phyloP scores from a whole-genome alignment of 345 rosid genomes.

The Adansonia digitata region DNA sequence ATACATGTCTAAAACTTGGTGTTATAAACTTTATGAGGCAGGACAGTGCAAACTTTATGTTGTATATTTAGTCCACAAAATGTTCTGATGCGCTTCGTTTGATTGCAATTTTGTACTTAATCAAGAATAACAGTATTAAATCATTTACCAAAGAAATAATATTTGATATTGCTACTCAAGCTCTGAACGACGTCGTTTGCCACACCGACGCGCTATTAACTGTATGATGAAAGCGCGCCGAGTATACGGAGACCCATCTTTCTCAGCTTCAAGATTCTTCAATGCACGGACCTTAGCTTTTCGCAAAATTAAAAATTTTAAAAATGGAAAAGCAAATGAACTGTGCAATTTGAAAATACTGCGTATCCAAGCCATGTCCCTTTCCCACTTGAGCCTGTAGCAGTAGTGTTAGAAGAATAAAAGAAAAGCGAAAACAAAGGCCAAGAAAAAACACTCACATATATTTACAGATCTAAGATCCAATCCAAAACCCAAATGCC shows the following conservation, averaged over 20 bases:
- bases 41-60: not conserved
- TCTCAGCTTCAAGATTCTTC: not conserved
- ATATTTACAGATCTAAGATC: conserved; percentile 1
- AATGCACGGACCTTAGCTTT: not conserved
- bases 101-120: not conserved
- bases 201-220: not conserved
- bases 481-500: not conserved
- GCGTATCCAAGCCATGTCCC: no score
- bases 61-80: not conserved
- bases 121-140: not conserved
- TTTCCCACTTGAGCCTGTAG: not conserved
- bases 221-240: not conserved
- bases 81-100: not conserved
- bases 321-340: no score
- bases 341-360: not conserved
- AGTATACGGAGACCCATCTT: not conserved
- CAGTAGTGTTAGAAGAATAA: no score
- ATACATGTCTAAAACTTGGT: no score
- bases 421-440: not conserved
- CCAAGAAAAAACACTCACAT: not conserved
- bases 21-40: not conserved
- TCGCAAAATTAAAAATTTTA: no score
- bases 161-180: not conserved
- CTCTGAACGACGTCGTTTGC: not conserved
- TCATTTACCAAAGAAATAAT: no score